Conservation (phyloP, 2,329 filamentous ascomycete genomes). For the Lecanoromycetidae sp. region DNA sequence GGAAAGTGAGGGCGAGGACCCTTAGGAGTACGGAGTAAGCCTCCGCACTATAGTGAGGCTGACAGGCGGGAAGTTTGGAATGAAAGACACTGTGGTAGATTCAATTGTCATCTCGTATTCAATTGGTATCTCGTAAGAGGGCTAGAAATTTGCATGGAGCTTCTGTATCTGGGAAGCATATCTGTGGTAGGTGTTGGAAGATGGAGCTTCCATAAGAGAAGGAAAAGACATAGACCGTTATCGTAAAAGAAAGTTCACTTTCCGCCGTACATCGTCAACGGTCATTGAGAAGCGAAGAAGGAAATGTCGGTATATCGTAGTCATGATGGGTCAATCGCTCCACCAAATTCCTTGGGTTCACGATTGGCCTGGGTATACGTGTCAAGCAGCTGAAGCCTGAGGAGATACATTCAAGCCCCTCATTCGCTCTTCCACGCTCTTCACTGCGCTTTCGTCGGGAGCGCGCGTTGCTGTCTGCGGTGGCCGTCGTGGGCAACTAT, state of each 20-base stretch:
- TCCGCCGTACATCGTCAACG: neutral
- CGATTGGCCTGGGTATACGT: neutral
- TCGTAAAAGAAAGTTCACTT: neutral
- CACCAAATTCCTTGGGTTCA: too few relatives aligned
- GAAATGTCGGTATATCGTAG: neutral
- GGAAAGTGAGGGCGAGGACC: too few relatives aligned
- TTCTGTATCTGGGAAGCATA: too few relatives aligned
- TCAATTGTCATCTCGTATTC: too few relatives aligned
- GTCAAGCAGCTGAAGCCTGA: conserved; percentile 16
- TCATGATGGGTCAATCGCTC: neutral
- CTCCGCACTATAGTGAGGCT: too few relatives aligned
- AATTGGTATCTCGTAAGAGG: too few relatives aligned
- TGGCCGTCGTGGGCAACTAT: conserved; percentile 32
- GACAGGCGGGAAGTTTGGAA: too few relatives aligned
- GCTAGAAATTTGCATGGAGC: too few relatives aligned
- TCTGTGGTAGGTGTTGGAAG: too few relatives aligned
- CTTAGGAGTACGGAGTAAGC: too few relatives aligned
- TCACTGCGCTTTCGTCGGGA: conserved; percentile 29
- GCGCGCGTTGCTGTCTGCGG: conserved; percentile 31
- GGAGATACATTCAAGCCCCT: conserved; percentile 20
- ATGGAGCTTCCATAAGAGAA: too few relatives aligned
- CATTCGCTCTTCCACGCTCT: conserved; percentile 30
- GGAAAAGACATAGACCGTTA: neutral
- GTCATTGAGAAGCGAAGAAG: neutral
- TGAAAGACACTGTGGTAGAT: too few relatives aligned